phyloP scores from a whole-genome alignment of 345 rosid genomes.

The Eucalyptus decipiens region DNA sequence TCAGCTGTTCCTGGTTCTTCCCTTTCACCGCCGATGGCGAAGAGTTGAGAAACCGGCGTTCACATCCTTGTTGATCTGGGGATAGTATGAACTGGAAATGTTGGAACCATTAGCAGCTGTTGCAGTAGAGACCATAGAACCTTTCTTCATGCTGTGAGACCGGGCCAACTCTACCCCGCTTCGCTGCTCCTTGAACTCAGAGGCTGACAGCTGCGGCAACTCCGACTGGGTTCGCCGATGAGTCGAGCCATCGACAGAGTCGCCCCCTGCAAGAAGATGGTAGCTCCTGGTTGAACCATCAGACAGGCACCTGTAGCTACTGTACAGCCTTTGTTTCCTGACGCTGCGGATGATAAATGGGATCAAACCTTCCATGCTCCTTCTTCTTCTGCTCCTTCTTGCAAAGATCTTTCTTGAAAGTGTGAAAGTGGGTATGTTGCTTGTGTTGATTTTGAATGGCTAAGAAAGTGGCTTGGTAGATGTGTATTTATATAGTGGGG shows the following conservation, averaged over 20 bases:
- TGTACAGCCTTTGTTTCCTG: conserved; percentile 10
- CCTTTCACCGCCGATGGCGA: background rate
- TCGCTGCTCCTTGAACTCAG: background rate
- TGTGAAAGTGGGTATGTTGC: background rate
- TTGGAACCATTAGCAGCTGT: background rate
- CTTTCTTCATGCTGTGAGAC: background rate
- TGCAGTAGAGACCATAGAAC: background rate
- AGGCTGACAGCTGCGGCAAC: background rate
- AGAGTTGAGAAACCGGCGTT: background rate
- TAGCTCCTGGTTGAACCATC: conserved; percentile 47
- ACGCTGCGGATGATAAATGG: conserved; percentile 45
- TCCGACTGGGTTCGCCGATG: background rate
- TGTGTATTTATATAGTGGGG: background rate
- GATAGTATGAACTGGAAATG: background rate
- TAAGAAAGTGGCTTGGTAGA: background rate
- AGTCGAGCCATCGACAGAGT: conserved; percentile 17
- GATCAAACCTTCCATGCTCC: conserved; percentile 62
- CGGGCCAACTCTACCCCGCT: background rate
- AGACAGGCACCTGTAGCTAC: conserved; percentile 2
- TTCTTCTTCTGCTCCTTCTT: background rate
- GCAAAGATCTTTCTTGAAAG: background rate
- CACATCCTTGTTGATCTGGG: background rate
- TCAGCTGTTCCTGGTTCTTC: background rate
- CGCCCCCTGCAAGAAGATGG: conserved; percentile 31
- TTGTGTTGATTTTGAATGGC: background rate